Evolutionary conservation across 2,329 filamentous ascomycete genomes (phyloP).

Genomic region (Alternaria ethzedia): DNA sequence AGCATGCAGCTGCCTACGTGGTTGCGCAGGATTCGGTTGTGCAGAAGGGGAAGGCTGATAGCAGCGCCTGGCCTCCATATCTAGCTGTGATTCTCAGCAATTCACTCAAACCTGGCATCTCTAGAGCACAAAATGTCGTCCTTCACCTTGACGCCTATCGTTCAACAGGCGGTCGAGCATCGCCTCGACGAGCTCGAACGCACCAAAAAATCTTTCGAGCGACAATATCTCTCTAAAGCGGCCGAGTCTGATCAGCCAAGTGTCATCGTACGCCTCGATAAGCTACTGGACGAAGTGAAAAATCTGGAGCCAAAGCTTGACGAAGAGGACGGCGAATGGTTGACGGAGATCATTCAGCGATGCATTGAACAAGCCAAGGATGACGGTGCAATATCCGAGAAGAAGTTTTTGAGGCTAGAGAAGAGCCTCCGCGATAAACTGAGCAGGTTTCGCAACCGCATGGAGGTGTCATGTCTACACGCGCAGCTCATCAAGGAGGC

Average conservation of each 20-base stretch:
- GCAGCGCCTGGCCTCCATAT: not conserved
- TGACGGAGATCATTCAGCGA: slow-evolving; percentile 54
- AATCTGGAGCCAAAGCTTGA: slow-evolving; percentile 44
- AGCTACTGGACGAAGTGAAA: slow-evolving; percentile 47
- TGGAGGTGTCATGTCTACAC: slow-evolving; percentile 64
- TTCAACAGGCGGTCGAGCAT: slow-evolving; percentile 16
- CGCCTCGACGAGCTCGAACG: slow-evolving; percentile 65
- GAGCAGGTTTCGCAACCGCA: slow-evolving; percentile 59
- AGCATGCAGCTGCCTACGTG: slow-evolving; percentile 4
- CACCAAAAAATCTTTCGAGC: slow-evolving; percentile 58
- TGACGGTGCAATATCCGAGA: slow-evolving; percentile 60
- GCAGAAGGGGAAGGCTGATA: not conserved
- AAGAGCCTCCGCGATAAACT: slow-evolving; percentile 56
- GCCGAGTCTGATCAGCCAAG: not conserved
- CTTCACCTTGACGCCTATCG: not conserved
- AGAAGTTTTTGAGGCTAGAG: slow-evolving; percentile 57
- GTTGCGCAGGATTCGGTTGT: slow-evolving; percentile 1
- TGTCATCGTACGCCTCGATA: not conserved
- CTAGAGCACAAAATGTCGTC: not conserved
- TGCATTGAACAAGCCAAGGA: slow-evolving; percentile 62
- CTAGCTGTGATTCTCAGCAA: not conserved
- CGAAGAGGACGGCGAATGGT: slow-evolving; percentile 29
- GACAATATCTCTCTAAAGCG: slow-evolving; percentile 51
- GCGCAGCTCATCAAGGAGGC: slow-evolving; percentile 56
- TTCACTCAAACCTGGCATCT: not conserved